phyloP scores from a whole-genome alignment of 331 rosid species.

The Erythrophleum ivorense region DNA sequence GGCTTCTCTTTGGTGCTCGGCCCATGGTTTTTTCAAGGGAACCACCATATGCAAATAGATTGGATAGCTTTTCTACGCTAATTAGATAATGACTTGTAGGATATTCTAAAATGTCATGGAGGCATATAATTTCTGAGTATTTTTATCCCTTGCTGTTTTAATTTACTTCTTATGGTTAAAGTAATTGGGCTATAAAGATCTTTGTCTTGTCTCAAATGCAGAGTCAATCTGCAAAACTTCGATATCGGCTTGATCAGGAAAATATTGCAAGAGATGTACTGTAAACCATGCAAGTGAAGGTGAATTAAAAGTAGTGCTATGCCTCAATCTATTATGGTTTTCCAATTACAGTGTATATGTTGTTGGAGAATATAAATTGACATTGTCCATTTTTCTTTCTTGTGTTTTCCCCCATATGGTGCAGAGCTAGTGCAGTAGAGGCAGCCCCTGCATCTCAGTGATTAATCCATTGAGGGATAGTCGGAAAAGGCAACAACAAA shows the following conservation, averaged over 20 bases:
- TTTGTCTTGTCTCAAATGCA: slow-evolving; percentile 37
- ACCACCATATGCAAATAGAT: not conserved
- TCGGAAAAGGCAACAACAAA: slow-evolving; percentile 29
- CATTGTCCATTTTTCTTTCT: slow-evolving; percentile 46
- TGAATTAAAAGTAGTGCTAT: slow-evolving; percentile 28
- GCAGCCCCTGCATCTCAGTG: slow-evolving; percentile 39
- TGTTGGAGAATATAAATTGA: slow-evolving; percentile 45
- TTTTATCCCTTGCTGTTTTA: not conserved
- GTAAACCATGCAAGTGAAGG: slow-evolving; percentile 40
- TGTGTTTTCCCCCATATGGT: slow-evolving; percentile 40
- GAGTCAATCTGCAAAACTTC: slow-evolving; percentile 47
- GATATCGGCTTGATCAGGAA: slow-evolving; percentile 24
- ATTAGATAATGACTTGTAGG: not conserved
- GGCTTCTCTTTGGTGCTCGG: not conserved
- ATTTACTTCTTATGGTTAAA: not conserved
- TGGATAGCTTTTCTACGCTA: not conserved
- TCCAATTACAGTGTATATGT: slow-evolving; percentile 34
- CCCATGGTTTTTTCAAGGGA: not conserved
- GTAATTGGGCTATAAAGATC: slow-evolving; percentile 20
- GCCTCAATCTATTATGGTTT: slow-evolving; percentile 39
- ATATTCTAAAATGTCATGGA: slow-evolving; percentile 16
- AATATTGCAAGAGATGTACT: slow-evolving; percentile 51
- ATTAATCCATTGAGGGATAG: slow-evolving; percentile 20
- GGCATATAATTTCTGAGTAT: not conserved
- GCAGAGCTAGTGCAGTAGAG: slow-evolving; percentile 52